Conservation (phyloP, 192 early-diverging fungal genomes). For the Entomortierella parvispora region DNA sequence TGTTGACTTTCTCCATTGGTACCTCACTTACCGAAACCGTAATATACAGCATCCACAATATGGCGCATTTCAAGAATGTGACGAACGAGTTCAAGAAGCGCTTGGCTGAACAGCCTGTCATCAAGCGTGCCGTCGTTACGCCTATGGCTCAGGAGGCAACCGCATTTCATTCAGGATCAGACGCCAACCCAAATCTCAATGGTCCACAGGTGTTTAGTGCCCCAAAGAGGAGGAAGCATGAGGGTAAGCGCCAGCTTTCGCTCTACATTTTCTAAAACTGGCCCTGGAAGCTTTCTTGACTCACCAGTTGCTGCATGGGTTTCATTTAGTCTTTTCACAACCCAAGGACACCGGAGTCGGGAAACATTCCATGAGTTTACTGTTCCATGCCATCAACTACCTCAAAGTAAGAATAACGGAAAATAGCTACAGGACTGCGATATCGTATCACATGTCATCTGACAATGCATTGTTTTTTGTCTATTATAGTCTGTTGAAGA, state of each 20-base stretch:
- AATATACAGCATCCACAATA: neutral
- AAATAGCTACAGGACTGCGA: neutral
- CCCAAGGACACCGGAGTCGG: slow-evolving; percentile 64
- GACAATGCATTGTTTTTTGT: slow-evolving; percentile 10
- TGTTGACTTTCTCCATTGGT: no score
- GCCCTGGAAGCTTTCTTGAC: no score
- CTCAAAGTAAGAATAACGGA: slow-evolving; percentile 52
- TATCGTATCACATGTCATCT: neutral
- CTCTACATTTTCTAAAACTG: neutral
- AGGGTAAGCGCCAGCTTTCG: slow-evolving; percentile 13
- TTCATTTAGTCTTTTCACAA: slow-evolving; percentile 63
- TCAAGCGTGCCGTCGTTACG: slow-evolving; percentile 41
- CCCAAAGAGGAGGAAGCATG: slow-evolving; percentile 48
- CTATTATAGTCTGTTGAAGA: slow-evolving; percentile 57
- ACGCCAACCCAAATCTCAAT: slow-evolving; percentile 52
- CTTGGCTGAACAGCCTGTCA: slow-evolving; percentile 59
- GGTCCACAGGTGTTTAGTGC: slow-evolving; percentile 30
- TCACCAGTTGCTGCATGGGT: no score
- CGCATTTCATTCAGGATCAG: slow-evolving; percentile 26
- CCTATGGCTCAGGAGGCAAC: slow-evolving; percentile 21
- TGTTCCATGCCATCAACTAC: slow-evolving; percentile 65
- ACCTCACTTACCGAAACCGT: no score
- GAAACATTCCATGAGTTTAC: slow-evolving; percentile 62
- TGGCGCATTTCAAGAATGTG: slow-evolving; percentile 36
- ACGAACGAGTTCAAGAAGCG: slow-evolving; percentile 59